Conservation (phyloP, 1,139 yeast genomes). For the Protomyces inundatus region DNA sequence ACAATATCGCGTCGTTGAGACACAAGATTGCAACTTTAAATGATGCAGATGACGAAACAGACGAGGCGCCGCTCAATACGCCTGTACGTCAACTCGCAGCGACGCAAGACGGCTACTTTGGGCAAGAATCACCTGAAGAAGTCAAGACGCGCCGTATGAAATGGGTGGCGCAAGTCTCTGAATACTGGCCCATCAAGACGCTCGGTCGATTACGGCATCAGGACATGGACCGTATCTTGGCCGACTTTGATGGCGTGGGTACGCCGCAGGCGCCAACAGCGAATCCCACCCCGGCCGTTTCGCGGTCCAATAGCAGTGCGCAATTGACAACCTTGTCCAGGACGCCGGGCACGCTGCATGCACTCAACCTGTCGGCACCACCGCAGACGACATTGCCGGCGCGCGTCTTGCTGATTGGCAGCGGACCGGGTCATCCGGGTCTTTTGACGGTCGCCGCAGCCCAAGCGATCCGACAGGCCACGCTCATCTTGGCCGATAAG, state of each 20-base stretch:
- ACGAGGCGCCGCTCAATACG: conserved; percentile 16
- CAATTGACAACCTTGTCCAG: conserved; percentile 1
- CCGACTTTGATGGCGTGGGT: conserved; percentile 11
- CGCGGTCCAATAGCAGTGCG: conserved; percentile 1
- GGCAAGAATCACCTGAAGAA: conserved; percentile 41
- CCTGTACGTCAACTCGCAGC: conserved; percentile 34
- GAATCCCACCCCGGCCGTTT: conserved; percentile 15
- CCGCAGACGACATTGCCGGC: conserved; percentile 42
- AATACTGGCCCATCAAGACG: conserved; percentile 72
- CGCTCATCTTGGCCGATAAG: conserved; percentile 81
- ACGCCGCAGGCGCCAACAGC: conserved; percentile 10
- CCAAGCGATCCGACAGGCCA: conserved; percentile 74
- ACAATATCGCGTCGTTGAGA: conserved; percentile 46
- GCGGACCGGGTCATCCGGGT: conserved; percentile 90
- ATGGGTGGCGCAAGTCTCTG: conserved; percentile 88
- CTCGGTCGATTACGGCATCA: conserved; percentile 55
- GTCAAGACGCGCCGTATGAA: conserved; percentile 62
- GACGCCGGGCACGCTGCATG: conserved; percentile 15
- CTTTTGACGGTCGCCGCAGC: conserved; percentile 81
- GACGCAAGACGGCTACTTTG: conserved; percentile 58
- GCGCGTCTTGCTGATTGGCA: conserved; percentile 71
- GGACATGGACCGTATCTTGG: conserved; percentile 43
- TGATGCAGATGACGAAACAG: conserved; percentile 11
- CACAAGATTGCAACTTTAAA: conserved; percentile 57
- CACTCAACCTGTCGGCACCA: background rate